Conservation (phyloP, 2,329 filamentous ascomycete species). For the Scedosporium boydii region DNA sequence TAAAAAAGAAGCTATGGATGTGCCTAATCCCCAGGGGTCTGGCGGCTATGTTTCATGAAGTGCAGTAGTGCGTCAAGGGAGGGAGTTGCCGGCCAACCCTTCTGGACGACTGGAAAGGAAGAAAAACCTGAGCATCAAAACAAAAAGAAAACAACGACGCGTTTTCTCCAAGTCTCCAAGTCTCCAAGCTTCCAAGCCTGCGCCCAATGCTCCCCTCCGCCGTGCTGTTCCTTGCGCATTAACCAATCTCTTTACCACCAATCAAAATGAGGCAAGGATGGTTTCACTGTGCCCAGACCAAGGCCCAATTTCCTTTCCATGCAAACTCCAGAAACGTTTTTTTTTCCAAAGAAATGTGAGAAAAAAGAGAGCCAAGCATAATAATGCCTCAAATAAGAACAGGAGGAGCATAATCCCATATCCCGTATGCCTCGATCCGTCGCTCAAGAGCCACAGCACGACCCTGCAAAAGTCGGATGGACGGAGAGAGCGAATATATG, state of each 20-base stretch:
- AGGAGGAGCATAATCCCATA: background rate
- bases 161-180: background rate
- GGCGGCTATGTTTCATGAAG: background rate
- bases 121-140: background rate
- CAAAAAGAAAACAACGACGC: background rate
- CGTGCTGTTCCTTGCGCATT: background rate
- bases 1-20: background rate
- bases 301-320: background rate
- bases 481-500: no score
- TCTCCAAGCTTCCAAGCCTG: background rate
- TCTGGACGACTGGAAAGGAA: background rate
- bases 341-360: background rate
- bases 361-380: background rate
- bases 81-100: background rate
- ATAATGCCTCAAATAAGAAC: background rate
- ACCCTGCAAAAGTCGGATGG: no score
- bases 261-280: background rate
- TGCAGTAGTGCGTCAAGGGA: background rate
- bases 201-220: no score
- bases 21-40: background rate
- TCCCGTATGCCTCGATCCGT: background rate
- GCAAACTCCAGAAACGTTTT: background rate
- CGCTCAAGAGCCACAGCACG: no score
- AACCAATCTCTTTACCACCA: background rate
- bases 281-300: background rate